Evolutionary conservation across 495 filamentous ascomycete genomes (phyloP).

Genomic region (Aspergillus ellipticus): DNA sequence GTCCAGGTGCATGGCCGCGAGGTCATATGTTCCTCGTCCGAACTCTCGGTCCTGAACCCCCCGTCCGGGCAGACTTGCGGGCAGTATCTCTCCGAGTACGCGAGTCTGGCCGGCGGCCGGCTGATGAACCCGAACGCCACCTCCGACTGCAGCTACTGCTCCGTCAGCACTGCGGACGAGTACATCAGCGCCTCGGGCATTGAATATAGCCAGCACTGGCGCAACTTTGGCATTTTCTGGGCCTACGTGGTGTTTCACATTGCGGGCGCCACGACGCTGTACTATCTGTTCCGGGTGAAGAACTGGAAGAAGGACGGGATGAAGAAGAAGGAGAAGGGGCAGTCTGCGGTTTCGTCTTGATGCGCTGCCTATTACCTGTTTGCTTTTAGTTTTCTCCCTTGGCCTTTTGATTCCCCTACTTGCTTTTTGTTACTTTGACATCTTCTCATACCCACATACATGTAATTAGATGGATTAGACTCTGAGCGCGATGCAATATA

Average conservation of each 20-base stretch:
- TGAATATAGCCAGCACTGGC: slow-evolving; percentile 30
- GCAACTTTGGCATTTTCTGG: slow-evolving; percentile 44
- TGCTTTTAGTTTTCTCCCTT: too few relatives aligned
- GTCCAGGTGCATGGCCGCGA: slow-evolving; percentile 50
- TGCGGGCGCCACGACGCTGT: slow-evolving; percentile 39
- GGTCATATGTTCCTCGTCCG: slow-evolving; percentile 52
- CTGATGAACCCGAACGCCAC: slow-evolving; percentile 37
- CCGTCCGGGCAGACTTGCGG: slow-evolving; percentile 46
- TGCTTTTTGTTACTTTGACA: too few relatives aligned
- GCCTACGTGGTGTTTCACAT: slow-evolving; percentile 49
- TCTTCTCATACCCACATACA: too few relatives aligned
- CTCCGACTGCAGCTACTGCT: slow-evolving; percentile 39
- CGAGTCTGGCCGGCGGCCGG: slow-evolving; percentile 24
- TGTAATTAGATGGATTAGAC: too few relatives aligned
- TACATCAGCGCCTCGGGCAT: slow-evolving; percentile 33
- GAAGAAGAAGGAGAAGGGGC: slow-evolving; percentile 20
- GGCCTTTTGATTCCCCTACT: too few relatives aligned
- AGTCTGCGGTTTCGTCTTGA: neutral
- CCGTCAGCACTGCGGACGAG: slow-evolving; percentile 37
- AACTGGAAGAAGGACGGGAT: slow-evolving; percentile 23
- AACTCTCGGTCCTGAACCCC: slow-evolving; percentile 51
- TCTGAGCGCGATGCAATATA: too few relatives aligned
- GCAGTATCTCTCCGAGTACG: slow-evolving; percentile 34
- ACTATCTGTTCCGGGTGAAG: slow-evolving; percentile 48
- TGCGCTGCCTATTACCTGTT: too few relatives aligned